Evolutionary conservation across 2,329 filamentous ascomycete species (phyloP).

Genomic region (Colletotrichum tofieldiae): DNA sequence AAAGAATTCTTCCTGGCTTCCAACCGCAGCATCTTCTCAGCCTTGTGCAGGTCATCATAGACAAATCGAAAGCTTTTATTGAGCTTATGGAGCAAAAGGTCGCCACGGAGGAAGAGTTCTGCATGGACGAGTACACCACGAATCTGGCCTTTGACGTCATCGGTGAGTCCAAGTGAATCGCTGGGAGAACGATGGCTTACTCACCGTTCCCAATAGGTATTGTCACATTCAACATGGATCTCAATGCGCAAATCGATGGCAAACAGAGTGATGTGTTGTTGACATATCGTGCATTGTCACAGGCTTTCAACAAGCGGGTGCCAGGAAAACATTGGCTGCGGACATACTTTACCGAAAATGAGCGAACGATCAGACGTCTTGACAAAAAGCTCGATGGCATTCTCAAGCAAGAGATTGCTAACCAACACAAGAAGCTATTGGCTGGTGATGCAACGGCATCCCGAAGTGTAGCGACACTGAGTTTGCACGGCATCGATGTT

Average conservation of each 20-base stretch:
- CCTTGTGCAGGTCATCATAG: slow-evolving; percentile 51
- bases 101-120: slow-evolving; percentile 48
- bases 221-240: slow-evolving; percentile 53
- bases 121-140: slow-evolving; percentile 48
- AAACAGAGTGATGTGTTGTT: slow-evolving; percentile 47
- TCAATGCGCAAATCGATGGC: slow-evolving; percentile 51
- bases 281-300: slow-evolving; percentile 41
- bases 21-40: slow-evolving; percentile 48
- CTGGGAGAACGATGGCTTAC: slow-evolving; percentile 36
- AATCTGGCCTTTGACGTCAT: slow-evolving; percentile 59
- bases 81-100: slow-evolving; percentile 50
- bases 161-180: slow-evolving; percentile 36
- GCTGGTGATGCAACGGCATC: slow-evolving; percentile 27
- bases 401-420: slow-evolving; percentile 45
- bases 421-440: slow-evolving; percentile 32
- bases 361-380: slow-evolving; percentile 47
- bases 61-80: slow-evolving; percentile 33
- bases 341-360: slow-evolving; percentile 43
- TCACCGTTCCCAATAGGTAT: slow-evolving; percentile 39
- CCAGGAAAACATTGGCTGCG: slow-evolving; percentile 46
- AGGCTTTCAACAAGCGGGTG: slow-evolving; percentile 43
- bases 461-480: slow-evolving; percentile 52
- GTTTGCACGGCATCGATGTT: slow-evolving; percentile 48
- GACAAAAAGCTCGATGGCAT: slow-evolving; percentile 46
- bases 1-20: slow-evolving; percentile 34